phyloP scores from a whole-genome alignment of 352 stramenopile species.

The Phytophthora idaei region DNA sequence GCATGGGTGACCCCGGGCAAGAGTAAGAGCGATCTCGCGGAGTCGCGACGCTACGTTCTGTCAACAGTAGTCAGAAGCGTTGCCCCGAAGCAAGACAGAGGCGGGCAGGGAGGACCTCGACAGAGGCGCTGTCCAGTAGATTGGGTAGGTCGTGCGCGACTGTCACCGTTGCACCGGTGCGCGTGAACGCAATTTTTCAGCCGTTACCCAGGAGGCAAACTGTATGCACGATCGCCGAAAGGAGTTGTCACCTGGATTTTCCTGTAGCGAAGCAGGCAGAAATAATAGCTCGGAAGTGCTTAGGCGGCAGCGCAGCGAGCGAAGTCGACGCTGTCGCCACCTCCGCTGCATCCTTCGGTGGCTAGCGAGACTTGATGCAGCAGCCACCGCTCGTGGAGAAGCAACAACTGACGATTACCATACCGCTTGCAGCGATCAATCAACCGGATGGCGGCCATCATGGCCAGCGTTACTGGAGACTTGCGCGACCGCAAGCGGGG shows the following conservation, averaged over 20 bases:
- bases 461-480: no score
- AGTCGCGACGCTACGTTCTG: conserved; percentile 38
- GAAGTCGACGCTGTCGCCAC: neutral
- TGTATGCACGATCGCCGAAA: conserved; percentile 32
- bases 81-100: conserved; percentile 23
- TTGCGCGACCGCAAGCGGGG: no score
- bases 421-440: no score
- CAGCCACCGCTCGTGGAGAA: no score
- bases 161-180: neutral
- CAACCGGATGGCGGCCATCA: no score
- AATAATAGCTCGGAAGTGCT: no score
- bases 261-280: conserved; percentile 3
- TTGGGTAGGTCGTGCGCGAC: conserved; percentile 7
- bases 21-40: conserved; percentile 18
- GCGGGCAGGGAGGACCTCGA: conserved; percentile 27
- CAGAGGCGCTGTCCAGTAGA: conserved; percentile 4
- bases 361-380: no score
- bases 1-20: conserved; percentile 24
- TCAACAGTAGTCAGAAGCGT: conserved; percentile 43
- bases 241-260: conserved; percentile 35
- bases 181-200: conserved; percentile 29
- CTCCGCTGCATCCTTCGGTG: neutral
- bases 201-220: conserved; percentile 13
- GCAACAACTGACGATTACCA: no score
- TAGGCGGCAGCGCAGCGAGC: neutral